Base-by-base conservation (phyloP, 768 basidiomycete genomes). In the Russula earlei region DNA sequence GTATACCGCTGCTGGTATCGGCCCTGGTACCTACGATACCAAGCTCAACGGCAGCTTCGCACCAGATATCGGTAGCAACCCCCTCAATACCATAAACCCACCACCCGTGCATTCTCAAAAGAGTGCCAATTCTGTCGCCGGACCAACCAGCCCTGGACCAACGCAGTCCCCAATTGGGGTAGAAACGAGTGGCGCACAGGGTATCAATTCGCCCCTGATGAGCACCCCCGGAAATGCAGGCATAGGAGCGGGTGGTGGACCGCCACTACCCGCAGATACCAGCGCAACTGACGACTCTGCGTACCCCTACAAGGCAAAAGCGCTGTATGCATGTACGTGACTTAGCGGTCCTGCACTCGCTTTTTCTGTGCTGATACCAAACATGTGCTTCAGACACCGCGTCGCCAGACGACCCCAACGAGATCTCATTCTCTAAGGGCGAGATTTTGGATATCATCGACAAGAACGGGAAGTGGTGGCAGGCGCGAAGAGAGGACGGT, bases 381-480 rank as follows among this genome's bases (percentile, higher is more conserved):
- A 17, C 33, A 48, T 50, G 42, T 34, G 14, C 36, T 47, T 27
- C 70, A 98, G 95, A 99, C 73, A 81, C 80, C 47, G 95, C 93
- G n/a, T 91, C 88, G 2, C 75, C 87, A 27, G 94, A 97, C 55
- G 96, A 99, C 69, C 90, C 94, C 12, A 96, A 90, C 66, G 96
- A 98, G 71, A 87, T 99, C 38, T 89, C 90, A 46, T 97, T 98
- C 70, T 66, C 73, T 49, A 97, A 97, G 69, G 91, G 92, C 52
- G 95, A 97, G 66, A 75, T 91, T 38, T 79, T 98, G 60, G 92
- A 96, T 60, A 87, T 98, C 52, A 69, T 93, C 55, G 94, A 98
- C 71, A 92, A 91, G 71, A 82, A 89, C 64, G 89, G 89, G 48
- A 90, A 91, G 67, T 91, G 91, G 91, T 93, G 91, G 91, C 89